Evolutionary conservation across 306 rosid species (phyloP), one percentile per base, ranked within the genome.

Genomic region (Acacia confusa): DNA sequence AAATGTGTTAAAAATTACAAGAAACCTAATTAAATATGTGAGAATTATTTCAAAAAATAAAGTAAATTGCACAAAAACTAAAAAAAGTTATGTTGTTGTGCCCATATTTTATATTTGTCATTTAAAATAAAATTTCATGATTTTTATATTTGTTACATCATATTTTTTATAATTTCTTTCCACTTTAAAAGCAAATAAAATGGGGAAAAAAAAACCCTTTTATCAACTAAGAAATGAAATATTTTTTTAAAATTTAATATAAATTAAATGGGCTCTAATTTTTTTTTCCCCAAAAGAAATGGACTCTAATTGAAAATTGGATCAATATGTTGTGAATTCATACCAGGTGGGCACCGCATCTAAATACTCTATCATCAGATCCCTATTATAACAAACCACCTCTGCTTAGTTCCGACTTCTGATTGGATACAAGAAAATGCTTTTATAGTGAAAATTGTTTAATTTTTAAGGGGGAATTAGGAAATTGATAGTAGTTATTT

Each of bases 261-360:
- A 47, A 0, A 4, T 1, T 47, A 1, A 20, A 20, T 53, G 25
- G 20, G 8, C 3, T 20, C 25, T 9, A n/a, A 19, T 6, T 53
- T n/a, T n/a, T n/a, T n/a, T n/a, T n/a, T n/a, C n/a, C n/a, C n/a
- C n/a, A n/a, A n/a, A n/a, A n/a, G n/a, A n/a, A 53, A 20, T 53
- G 25, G 20, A 20, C 3, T 20, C 25, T 9, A n/a, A 19, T 6
- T 53, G 25, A 53, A 53, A 53, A 7, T 53, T 20, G 61, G 61
- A 53, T 53, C 10, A 20, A 53, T 17, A 53, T 53, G 10, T 53
- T 19, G 9, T 53, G 61, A 53, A 53, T 53, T 53, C 61, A 5
- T 53, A 9, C 3, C 2, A 6, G 0, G 1, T n/a, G 0, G n/a
- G 25, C 0, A 3, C 25, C 3, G 7, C 0, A 2, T n/a, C 61